phyloP scores from a whole-genome alignment of 164 flowering plant species.

The Cinnamomum chago region DNA sequence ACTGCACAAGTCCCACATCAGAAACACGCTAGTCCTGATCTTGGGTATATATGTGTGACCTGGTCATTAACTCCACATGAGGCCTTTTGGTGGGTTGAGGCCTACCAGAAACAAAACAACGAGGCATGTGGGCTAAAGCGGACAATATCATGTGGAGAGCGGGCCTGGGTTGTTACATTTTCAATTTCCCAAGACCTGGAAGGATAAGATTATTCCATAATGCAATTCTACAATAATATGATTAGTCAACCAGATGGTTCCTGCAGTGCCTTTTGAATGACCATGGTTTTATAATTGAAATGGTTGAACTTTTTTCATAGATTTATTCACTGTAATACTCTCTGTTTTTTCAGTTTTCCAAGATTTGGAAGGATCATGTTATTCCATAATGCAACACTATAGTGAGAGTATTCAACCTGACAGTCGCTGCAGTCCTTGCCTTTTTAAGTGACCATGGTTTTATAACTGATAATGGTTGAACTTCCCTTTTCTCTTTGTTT shows the following conservation, averaged over 20 bases:
- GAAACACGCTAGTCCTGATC: too few relatives aligned
- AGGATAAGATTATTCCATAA: not conserved
- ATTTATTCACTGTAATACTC: not conserved
- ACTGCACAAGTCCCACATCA: too few relatives aligned
- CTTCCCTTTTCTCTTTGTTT: not conserved
- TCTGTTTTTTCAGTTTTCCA: not conserved
- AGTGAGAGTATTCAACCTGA: not conserved
- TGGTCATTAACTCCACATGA: too few relatives aligned
- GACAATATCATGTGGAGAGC: too few relatives aligned
- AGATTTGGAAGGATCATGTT: not conserved
- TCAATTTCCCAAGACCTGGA: not conserved
- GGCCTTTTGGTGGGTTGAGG: too few relatives aligned
- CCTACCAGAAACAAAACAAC: too few relatives aligned
- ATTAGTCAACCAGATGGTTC: too few relatives aligned
- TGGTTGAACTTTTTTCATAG: not conserved
- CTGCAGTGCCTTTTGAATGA: too few relatives aligned
- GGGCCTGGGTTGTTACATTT: not conserved
- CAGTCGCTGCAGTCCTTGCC: not conserved
- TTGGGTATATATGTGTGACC: too few relatives aligned
- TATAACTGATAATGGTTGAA: too few relatives aligned
- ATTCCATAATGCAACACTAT: not conserved
- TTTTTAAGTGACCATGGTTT: not conserved
- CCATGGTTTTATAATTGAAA: not conserved
- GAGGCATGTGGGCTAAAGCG: too few relatives aligned
- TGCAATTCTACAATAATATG: not conserved